phyloP scores from a whole-genome alignment of 495 filamentous ascomycete species.

The Xylaria sp. region DNA sequence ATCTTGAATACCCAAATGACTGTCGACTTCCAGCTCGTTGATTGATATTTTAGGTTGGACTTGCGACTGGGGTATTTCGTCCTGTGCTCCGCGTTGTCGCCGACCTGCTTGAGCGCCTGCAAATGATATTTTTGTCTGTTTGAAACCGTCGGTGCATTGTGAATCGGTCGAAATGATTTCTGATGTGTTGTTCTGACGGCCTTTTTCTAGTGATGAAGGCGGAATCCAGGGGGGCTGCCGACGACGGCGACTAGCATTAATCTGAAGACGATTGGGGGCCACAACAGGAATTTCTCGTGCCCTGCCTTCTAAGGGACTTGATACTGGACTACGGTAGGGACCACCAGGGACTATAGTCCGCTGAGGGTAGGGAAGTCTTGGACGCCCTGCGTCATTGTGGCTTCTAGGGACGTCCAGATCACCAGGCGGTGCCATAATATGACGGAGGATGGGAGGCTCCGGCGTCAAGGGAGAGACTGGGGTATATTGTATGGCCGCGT shows the following conservation, averaged over 20 bases:
- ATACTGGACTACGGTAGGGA: slow-evolving; percentile 37
- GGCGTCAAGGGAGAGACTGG: slow-evolving; percentile 28
- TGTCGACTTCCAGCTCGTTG: background rate
- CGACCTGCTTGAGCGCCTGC: background rate
- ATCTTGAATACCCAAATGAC: background rate
- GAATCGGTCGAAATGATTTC: background rate
- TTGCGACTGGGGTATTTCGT: background rate
- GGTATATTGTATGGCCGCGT: background rate
- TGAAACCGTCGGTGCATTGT: slow-evolving; percentile 22
- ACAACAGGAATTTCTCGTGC: background rate
- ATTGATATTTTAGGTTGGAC: background rate
- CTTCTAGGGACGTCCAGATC: slow-evolving; percentile 39
- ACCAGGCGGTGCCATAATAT: slow-evolving; percentile 36
- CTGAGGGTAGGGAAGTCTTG: slow-evolving; percentile 3
- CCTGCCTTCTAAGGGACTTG: slow-evolving; percentile 25
- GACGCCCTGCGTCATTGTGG: slow-evolving; percentile 20
- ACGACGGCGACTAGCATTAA: slow-evolving; percentile 18
- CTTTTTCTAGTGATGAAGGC: slow-evolving; percentile 32
- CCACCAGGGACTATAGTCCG: slow-evolving; percentile 30
- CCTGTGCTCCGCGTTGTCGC: slow-evolving; percentile 2
- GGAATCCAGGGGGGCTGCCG: slow-evolving; percentile 34
- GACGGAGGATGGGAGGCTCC: slow-evolving; percentile 39
- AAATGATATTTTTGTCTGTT: slow-evolving; percentile 38
- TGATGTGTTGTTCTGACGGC: background rate
- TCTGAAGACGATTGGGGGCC: background rate